phyloP scores from a whole-genome alignment of 78 protist genomes.

The Dictyostelium firmibasis region DNA sequence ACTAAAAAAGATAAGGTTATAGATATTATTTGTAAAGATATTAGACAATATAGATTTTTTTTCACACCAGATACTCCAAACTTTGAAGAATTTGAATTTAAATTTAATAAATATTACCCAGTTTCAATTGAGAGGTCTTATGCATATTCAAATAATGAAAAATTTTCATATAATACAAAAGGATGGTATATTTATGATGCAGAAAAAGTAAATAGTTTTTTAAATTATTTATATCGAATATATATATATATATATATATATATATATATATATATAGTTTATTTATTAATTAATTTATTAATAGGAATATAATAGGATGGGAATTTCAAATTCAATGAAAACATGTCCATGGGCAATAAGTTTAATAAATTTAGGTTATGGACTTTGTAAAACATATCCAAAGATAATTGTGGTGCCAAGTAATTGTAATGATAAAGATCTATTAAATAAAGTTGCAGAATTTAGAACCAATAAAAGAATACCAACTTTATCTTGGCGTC shows the following conservation, averaged over 20 bases:
- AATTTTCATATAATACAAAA: slow-evolving; percentile 24
- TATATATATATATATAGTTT: too few species aligned
- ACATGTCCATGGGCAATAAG: slow-evolving; percentile 81
- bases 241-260: too few species aligned
- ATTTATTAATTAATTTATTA: not conserved
- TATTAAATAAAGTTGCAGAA: slow-evolving; percentile 38
- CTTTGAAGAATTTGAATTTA: slow-evolving; percentile 20
- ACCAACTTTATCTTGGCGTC: slow-evolving; percentile 87
- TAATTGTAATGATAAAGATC: slow-evolving; percentile 33
- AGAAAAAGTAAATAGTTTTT: slow-evolving; percentile 52
- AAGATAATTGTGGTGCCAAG: slow-evolving; percentile 82
- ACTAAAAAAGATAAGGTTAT: slow-evolving; percentile 34
- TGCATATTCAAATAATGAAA: slow-evolving; percentile 54
- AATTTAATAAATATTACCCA: slow-evolving; percentile 30
- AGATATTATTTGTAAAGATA: slow-evolving; percentile 63
- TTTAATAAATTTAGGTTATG: slow-evolving; percentile 65
- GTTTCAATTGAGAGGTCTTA: slow-evolving; percentile 15
- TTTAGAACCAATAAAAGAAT: slow-evolving; percentile 83
- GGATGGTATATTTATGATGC: slow-evolving; percentile 76
- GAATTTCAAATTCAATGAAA: slow-evolving; percentile 20
- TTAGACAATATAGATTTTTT: slow-evolving; percentile 30
- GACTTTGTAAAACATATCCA: slow-evolving; percentile 88
- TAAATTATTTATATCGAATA: too few species aligned
- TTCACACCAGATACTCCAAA: not conserved
- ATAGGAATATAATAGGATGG: slow-evolving; percentile 73